Evolutionary conservation across 2,329 filamentous ascomycete species (phyloP).

Genomic region (Rugonectria rugulosa): DNA sequence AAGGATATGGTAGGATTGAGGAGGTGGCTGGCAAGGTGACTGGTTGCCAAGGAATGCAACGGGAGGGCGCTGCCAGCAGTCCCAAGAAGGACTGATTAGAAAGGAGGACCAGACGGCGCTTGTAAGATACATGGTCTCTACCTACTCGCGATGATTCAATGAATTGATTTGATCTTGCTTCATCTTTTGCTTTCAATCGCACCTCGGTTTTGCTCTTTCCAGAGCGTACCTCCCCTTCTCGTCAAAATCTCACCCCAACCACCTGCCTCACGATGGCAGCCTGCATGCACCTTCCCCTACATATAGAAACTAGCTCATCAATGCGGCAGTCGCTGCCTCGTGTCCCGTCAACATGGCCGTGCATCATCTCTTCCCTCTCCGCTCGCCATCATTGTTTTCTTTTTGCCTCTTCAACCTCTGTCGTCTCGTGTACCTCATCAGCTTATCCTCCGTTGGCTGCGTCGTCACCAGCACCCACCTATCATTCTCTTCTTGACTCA

Average conservation of each 20-base stretch:
- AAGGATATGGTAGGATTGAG: slow-evolving; percentile 70
- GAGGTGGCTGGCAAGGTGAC: slow-evolving; percentile 69
- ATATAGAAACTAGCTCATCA: background rate
- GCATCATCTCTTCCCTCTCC: background rate
- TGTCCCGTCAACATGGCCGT: background rate
- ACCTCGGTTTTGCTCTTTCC: background rate
- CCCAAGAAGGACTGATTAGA: slow-evolving; percentile 39
- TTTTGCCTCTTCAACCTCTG: slow-evolving; percentile 15
- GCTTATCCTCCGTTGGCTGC: slow-evolving; percentile 2
- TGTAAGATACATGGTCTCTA: no score
- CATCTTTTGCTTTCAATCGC: background rate
- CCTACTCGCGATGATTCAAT: background rate
- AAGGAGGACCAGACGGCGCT: background rate
- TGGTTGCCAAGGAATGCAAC: slow-evolving; percentile 75
- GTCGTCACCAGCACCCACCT: slow-evolving; percentile 19
- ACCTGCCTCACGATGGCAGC: background rate
- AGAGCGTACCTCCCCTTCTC: background rate
- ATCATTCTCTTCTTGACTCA: slow-evolving; percentile 8
- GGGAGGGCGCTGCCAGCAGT: slow-evolving; percentile 64
- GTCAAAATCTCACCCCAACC: background rate
- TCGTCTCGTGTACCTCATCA: slow-evolving; percentile 18
- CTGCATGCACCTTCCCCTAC: background rate
- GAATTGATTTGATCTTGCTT: background rate
- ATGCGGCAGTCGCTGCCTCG: no score
- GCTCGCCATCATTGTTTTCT: background rate